Percentiles rank a stretch among this genome's conserved stretches.
Evolutionary conservation across 2,329 filamentous ascomycete species (phyloP).

Genomic region (Apiospora marii): DNA sequence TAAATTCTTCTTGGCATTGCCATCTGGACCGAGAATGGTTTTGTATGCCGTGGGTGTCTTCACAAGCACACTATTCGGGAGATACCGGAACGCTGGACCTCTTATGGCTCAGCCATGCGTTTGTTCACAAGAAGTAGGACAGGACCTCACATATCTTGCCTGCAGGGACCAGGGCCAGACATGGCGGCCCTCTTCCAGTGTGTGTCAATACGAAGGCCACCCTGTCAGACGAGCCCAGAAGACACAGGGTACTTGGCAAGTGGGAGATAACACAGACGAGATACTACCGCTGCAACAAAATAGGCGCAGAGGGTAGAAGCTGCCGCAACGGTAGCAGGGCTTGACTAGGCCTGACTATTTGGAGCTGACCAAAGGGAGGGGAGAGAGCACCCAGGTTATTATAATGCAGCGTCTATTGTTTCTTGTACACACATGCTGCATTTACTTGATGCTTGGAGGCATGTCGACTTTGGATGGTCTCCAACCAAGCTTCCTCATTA

Average conservation of each 20-base stretch:
- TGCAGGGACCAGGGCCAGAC: conserved; percentile 24
- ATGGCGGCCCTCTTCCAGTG: conserved; percentile 15
- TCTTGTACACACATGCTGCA: neutral
- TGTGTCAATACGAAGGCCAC: conserved; percentile 33
- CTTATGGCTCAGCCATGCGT: neutral
- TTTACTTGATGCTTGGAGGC: neutral
- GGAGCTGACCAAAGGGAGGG: neutral
- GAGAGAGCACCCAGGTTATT: neutral
- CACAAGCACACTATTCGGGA: conserved; percentile 32
- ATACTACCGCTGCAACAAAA: conserved; percentile 25
- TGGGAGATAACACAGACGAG: conserved; percentile 37
- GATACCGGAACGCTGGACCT: conserved; percentile 10
- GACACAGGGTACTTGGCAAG: conserved; percentile 35
- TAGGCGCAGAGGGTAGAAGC: neutral
- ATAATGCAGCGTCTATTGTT: neutral
- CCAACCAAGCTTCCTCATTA: neutral
- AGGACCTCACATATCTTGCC: conserved; percentile 19
- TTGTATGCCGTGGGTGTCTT: conserved; percentile 29
- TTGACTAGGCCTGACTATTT: neutral
- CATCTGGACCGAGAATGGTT: conserved; percentile 29
- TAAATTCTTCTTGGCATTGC: conserved; percentile 28
- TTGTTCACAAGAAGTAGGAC: neutral
- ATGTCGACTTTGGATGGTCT: neutral
- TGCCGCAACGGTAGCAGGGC: neutral
- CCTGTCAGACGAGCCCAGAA: conserved; percentile 34